Evolutionary conservation across 2,329 filamentous ascomycete species (phyloP).

Genomic region (Fusarium vanettenii): DNA sequence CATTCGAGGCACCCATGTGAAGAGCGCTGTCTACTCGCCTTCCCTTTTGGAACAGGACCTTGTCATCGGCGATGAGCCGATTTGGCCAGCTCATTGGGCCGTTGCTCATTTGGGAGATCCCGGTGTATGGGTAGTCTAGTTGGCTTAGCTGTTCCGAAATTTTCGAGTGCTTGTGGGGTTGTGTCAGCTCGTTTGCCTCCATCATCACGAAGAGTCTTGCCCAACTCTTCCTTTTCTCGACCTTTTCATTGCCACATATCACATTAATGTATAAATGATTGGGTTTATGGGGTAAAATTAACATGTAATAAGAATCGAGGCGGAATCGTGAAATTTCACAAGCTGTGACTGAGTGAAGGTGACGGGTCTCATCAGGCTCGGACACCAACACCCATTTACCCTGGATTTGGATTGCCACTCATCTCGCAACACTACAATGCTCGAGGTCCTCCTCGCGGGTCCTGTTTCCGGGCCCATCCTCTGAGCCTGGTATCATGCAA

Average conservation of each 20-base stretch:
- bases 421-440: background rate
- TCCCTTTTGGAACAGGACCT: background rate
- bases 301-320: background rate
- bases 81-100: background rate
- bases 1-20: slow-evolving; percentile 9
- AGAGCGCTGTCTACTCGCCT: background rate
- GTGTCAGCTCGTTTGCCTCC: background rate
- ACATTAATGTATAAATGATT: background rate
- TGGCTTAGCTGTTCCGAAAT: background rate
- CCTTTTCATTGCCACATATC: background rate
- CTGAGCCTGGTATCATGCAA: background rate
- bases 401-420: background rate
- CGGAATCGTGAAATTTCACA: background rate
- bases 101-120: background rate
- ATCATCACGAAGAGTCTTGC: background rate
- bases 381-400: background rate
- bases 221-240: background rate
- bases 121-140: background rate
- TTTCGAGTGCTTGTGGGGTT: background rate
- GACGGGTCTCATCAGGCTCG: too few species aligned
- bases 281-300: background rate
- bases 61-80: background rate
- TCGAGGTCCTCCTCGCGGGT: too few species aligned
- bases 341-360: too few species aligned
- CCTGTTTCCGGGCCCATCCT: background rate